Evolutionary conservation across 805 yeast species (phyloP).

Genomic region (Ogataea pignaliae): DNA sequence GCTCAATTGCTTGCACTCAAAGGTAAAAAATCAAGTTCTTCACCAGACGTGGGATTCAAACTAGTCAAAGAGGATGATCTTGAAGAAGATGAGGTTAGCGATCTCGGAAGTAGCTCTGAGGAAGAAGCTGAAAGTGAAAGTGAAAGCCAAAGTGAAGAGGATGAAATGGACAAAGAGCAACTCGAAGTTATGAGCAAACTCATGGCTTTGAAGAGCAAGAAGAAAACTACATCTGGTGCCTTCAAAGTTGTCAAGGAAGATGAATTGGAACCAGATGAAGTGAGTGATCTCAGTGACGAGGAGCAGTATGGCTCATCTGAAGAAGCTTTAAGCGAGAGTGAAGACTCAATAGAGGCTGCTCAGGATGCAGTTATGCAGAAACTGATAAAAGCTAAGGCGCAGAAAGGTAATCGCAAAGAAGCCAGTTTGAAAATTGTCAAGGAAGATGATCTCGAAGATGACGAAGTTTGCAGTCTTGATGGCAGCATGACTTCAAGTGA

Average conservation of each 20-base stretch:
- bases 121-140: conserved; percentile 10
- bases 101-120: conserved; percentile 12
- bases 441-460: conserved; percentile 8
- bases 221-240: conserved; percentile 6
- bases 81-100: conserved; percentile 7
- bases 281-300: conserved; percentile 10
- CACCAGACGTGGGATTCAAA: not conserved
- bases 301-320: conserved; percentile 3
- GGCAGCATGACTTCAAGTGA: not conserved
- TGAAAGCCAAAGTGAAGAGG: conserved; percentile 12
- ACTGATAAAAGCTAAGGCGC: conserved; percentile 45
- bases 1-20: conserved; percentile 3
- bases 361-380: conserved; percentile 57
- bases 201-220: conserved; percentile 36
- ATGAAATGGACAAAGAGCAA: conserved; percentile 30
- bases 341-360: conserved; percentile 4
- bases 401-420: conserved; percentile 36
- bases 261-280: conserved; percentile 12
- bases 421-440: conserved; percentile 2
- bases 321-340: conserved; percentile 4
- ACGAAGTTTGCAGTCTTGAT: conserved; percentile 8
- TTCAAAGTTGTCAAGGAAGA: conserved; percentile 16
- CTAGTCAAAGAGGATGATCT: conserved; percentile 6
- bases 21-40: conserved; percentile 1
- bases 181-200: conserved; percentile 43